These are phyloP conservation scores for Plasmodium reichenowi DNA, from an alignment of 169 alveolate species.

Conservation along the genomic window DNA sequence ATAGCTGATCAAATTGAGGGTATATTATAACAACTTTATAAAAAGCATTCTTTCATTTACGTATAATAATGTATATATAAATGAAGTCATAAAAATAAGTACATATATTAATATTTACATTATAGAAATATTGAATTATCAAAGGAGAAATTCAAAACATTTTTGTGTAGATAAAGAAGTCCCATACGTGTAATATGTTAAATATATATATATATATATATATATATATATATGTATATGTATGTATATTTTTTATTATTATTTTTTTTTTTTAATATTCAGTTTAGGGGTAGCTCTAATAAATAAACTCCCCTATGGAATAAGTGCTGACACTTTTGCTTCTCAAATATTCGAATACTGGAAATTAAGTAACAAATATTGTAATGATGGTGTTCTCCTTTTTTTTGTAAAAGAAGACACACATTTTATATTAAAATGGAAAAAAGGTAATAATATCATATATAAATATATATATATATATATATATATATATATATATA, in stretches of 20 bases:
- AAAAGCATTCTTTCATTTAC: no score
- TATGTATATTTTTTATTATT: not conserved
- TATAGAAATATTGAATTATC: conserved; percentile 54
- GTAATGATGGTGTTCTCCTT: conserved; percentile 67
- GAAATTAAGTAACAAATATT: conserved; percentile 50
- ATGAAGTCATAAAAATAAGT: not conserved
- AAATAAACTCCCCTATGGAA: conserved; percentile 59
- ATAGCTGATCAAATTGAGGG: conserved; percentile 67
- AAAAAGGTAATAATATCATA: conserved; percentile 35
- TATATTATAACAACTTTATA: not conserved
- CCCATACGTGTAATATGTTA: conserved; percentile 41
- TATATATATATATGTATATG: not conserved
- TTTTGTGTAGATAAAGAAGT: conserved; percentile 50
- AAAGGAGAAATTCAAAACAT: conserved; percentile 55
- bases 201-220: conserved; percentile 2
- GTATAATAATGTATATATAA: no score
- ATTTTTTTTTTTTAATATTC: not conserved
- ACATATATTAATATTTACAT: not conserved
- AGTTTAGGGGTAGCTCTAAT: conserved; percentile 70
- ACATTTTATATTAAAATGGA: conserved; percentile 61
- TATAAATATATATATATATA: not conserved
- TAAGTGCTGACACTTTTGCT: conserved; percentile 61
- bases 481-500: conserved; percentile 1
- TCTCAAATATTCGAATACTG: conserved; percentile 61
- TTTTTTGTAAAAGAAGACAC: conserved; percentile 67